Evolutionary conservation across 2,329 filamentous ascomycete genomes (phyloP).

Genomic region (Colletotrichum ledebouriae): DNA sequence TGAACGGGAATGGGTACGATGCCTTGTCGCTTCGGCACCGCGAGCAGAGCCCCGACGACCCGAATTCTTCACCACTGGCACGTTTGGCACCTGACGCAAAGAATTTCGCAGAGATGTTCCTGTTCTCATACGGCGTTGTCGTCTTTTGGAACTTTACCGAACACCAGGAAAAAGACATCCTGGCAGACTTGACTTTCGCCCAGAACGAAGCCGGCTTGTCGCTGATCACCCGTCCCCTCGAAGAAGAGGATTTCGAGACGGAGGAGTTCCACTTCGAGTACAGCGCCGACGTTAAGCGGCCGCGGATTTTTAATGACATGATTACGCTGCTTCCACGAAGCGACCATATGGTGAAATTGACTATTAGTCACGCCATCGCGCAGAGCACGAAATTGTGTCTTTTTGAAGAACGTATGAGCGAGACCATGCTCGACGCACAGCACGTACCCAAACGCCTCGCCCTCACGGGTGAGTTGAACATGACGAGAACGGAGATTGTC

Average conservation of each 20-base stretch:
- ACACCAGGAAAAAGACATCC: constrained; percentile 93
- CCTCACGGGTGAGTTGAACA: constrained; percentile 88
- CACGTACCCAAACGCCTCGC: constrained; percentile 91
- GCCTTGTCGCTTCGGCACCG: constrained; percentile 46
- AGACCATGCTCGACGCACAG: constrained; percentile 93
- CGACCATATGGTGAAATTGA: constrained; percentile 99
- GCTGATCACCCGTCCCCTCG: constrained; percentile 82
- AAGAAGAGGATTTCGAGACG: constrained; percentile 93
- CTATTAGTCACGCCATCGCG: constrained; percentile 96
- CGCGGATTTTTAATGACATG: constrained; percentile 98
- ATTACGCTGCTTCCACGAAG: constrained; percentile 90
- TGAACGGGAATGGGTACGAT: constrained; percentile 48
- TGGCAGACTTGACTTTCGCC: constrained; percentile 94
- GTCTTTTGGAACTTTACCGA: constrained; percentile 99
- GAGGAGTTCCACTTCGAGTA: constrained; percentile 99
- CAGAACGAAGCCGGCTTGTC: constrained; percentile 73
- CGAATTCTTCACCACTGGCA: constrained; percentile 65
- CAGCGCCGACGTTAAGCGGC: constrained; percentile 85
- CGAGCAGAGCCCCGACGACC: constrained; percentile 52
- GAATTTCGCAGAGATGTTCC: constrained; percentile 93
- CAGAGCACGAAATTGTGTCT: constrained; percentile 97
- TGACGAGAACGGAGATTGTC: constrained; percentile 92
- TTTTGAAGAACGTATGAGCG: constrained; percentile 95
- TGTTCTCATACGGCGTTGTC: constrained; percentile 96
- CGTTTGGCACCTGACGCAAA: constrained; percentile 78